Conservation (phyloP, 305 asterid species). For the Fraxinus platypoda region DNA sequence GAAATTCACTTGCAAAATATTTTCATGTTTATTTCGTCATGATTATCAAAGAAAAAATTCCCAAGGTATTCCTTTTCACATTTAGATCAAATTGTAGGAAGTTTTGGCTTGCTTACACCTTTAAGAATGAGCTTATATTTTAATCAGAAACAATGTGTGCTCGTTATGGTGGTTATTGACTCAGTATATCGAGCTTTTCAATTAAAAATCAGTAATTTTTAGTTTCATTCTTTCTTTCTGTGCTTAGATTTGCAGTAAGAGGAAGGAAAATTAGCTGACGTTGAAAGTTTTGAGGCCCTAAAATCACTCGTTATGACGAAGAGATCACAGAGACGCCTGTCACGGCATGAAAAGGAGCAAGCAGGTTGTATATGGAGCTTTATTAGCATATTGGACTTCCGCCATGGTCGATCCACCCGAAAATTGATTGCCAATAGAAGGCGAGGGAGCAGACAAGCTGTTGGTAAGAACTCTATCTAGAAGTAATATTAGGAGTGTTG, state of each 20-base stretch:
- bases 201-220: background rate
- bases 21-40: background rate
- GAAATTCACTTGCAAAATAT: background rate
- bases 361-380: conserved; percentile 51
- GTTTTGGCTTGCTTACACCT: background rate
- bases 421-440: conserved; percentile 45
- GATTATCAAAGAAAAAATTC: background rate
- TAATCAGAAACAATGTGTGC: background rate
- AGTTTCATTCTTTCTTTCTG: conserved; percentile 5
- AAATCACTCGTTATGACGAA: conserved; percentile 35
- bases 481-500: background rate
- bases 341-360: conserved; percentile 40
- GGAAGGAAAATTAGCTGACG: conserved; percentile 9
- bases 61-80: background rate
- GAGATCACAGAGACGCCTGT: conserved; percentile 37
- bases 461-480: conserved; percentile 31
- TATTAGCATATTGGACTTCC: conserved; percentile 52
- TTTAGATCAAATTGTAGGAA: background rate
- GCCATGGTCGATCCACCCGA: conserved; percentile 44
- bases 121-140: background rate
- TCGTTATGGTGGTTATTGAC: background rate
- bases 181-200: background rate
- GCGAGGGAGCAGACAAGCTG: conserved; percentile 26
- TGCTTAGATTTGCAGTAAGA: conserved; percentile 20
- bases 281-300: conserved; percentile 16